These are phyloP conservation scores for Pythium grandisporangium DNA, from an alignment of 352 stramenopile genomes.

Conservation along the genomic window DNA sequence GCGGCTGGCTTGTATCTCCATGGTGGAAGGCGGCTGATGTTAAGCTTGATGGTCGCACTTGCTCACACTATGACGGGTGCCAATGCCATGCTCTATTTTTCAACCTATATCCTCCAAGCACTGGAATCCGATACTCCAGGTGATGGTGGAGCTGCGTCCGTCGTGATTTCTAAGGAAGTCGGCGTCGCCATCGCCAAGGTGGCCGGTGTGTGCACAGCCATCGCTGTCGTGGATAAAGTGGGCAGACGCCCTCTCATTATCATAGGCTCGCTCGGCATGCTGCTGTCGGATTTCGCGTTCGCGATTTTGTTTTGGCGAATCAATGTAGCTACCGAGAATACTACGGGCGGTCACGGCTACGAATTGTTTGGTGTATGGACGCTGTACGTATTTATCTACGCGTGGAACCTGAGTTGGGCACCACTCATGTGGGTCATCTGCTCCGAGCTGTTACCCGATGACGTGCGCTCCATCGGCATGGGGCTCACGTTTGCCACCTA, in stretches of 20 bases:
- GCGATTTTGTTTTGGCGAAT: slow-evolving; percentile 39
- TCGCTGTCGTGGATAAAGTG: slow-evolving; percentile 43
- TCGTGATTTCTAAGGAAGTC: slow-evolving; percentile 35
- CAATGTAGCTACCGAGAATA: slow-evolving; percentile 8
- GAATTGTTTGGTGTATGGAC: slow-evolving; percentile 43
- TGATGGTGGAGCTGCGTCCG: not conserved
- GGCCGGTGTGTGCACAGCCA: slow-evolving; percentile 40
- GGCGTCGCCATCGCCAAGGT: slow-evolving; percentile 59
- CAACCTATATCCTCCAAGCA: slow-evolving; percentile 54
- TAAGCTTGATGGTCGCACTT: slow-evolving; percentile 48
- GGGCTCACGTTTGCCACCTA: slow-evolving; percentile 62
- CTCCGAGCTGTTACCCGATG: slow-evolving; percentile 50
- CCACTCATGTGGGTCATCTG: slow-evolving; percentile 72
- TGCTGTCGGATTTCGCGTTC: slow-evolving; percentile 38
- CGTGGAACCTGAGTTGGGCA: slow-evolving; percentile 69
- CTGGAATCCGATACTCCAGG: slow-evolving; percentile 12
- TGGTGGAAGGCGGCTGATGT: slow-evolving; percentile 30
- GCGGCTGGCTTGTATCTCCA: too few relatives aligned
- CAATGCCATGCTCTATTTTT: slow-evolving; percentile 80
- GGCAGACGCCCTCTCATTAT: slow-evolving; percentile 50
- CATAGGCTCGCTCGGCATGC: slow-evolving; percentile 42
- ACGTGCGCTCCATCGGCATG: slow-evolving; percentile 68
- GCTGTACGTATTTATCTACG: slow-evolving; percentile 66
- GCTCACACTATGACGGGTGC: slow-evolving; percentile 55
- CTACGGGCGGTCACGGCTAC: slow-evolving; percentile 10